These are phyloP conservation scores for Nothophaeocryptopus gaeumannii DNA, from an alignment of 2,329 filamentous ascomycete species.

Conservation along the genomic window DNA sequence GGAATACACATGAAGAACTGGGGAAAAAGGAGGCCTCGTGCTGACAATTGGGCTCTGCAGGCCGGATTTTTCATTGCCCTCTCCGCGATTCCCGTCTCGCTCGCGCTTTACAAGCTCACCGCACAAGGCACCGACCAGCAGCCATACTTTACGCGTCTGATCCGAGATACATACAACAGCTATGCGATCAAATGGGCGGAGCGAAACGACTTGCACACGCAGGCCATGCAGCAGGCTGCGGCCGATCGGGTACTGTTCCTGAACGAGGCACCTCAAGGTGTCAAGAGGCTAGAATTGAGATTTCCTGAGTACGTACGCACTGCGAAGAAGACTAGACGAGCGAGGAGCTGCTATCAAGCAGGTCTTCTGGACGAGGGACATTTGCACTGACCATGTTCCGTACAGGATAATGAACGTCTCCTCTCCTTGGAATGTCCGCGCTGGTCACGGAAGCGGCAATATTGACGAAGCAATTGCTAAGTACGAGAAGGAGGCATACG, in stretches of 20 bases:
- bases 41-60: slow-evolving; percentile 33
- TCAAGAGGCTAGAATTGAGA: slow-evolving; percentile 52
- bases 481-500: slow-evolving; percentile 58
- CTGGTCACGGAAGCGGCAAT: slow-evolving; percentile 57
- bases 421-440: slow-evolving; percentile 62
- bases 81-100: slow-evolving; percentile 44
- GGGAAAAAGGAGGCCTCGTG: neutral
- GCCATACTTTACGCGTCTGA: slow-evolving; percentile 49
- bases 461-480: slow-evolving; percentile 60
- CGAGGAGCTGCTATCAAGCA: too few species aligned
- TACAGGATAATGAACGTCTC: slow-evolving; percentile 47
- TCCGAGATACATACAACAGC: slow-evolving; percentile 57
- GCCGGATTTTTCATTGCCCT: slow-evolving; percentile 49
- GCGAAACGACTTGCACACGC: slow-evolving; percentile 60
- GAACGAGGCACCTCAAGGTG: slow-evolving; percentile 45
- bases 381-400: neutral
- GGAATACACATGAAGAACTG: neutral
- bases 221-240: slow-evolving; percentile 61
- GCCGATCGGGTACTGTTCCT: slow-evolving; percentile 60
- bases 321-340: neutral
- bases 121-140: slow-evolving; percentile 40
- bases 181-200: slow-evolving; percentile 53
- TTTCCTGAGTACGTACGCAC: slow-evolving; percentile 60
- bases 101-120: slow-evolving; percentile 47
- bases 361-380: too few species aligned